A percentile compares a stretch with the other conserved stretches of the same genome.
These are phyloP conservation scores for Beauveria medogensis DNA, from an alignment of 2,329 filamentous ascomycete species.

Conservation along the genomic window DNA sequence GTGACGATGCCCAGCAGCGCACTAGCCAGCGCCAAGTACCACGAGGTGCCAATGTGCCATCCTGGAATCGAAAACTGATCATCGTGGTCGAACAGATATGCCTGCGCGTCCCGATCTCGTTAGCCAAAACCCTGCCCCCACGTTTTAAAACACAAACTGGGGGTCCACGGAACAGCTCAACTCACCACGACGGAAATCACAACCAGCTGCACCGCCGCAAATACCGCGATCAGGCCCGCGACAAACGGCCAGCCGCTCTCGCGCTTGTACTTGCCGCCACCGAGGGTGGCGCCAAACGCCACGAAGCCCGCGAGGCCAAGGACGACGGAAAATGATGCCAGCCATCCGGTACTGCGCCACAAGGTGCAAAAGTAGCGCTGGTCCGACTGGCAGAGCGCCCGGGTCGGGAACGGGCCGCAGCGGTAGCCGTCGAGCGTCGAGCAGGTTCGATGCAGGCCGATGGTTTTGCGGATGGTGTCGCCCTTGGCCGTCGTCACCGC, in stretches of 20 bases:
- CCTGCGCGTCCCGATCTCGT: slow-evolving; percentile 38
- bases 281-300: slow-evolving; percentile 67
- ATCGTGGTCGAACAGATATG: slow-evolving; percentile 76
- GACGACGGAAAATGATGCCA: slow-evolving; percentile 79
- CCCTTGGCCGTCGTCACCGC: slow-evolving; percentile 42
- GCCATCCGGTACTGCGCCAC: slow-evolving; percentile 82
- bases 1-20: slow-evolving; percentile 44
- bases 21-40: slow-evolving; percentile 58
- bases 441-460: slow-evolving; percentile 78
- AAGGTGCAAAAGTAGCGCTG: slow-evolving; percentile 78
- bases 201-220: slow-evolving; percentile 63
- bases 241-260: slow-evolving; percentile 78
- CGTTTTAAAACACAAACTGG: too few species aligned
- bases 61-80: slow-evolving; percentile 71
- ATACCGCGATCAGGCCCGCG: slow-evolving; percentile 54
- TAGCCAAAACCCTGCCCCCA: background rate
- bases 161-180: background rate
- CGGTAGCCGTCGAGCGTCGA: slow-evolving; percentile 55
- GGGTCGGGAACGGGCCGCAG: slow-evolving; percentile 40
- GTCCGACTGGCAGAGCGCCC: slow-evolving; percentile 26
- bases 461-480: slow-evolving; percentile 45
- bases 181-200: slow-evolving; percentile 77
- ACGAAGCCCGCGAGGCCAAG: slow-evolving; percentile 74
- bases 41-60: slow-evolving; percentile 74
- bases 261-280: slow-evolving; percentile 70